Percentiles rank a stretch among this genome's conserved stretches.
These are phyloP conservation scores for Phytophthora quininea DNA, from an alignment of 352 stramenopile species.

Conservation along the genomic window DNA sequence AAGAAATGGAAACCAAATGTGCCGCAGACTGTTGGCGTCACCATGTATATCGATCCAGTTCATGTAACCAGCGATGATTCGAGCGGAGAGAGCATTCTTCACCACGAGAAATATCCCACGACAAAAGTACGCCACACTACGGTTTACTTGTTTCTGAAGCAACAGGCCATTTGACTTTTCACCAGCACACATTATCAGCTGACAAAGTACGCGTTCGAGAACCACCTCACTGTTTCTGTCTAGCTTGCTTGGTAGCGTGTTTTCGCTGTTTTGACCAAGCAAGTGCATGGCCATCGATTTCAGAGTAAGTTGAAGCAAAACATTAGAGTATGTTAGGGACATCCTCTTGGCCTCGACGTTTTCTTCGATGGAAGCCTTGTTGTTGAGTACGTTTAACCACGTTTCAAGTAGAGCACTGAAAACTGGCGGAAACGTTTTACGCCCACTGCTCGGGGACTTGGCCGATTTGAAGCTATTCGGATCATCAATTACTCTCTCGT, in stretches of 20 bases:
- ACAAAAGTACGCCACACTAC: slow-evolving; percentile 61
- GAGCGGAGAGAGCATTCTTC: slow-evolving; percentile 48
- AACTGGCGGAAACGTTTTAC: slow-evolving; percentile 29
- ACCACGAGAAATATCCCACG: slow-evolving; percentile 61
- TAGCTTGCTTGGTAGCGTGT: slow-evolving; percentile 19
- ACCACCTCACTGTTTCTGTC: slow-evolving; percentile 45
- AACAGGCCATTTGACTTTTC: slow-evolving; percentile 47
- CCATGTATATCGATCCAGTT: slow-evolving; percentile 43
- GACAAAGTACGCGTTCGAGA: slow-evolving; percentile 46
- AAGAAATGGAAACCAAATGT: slow-evolving; percentile 75
- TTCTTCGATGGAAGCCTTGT: slow-evolving; percentile 46
- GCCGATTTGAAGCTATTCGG: slow-evolving; percentile 8
- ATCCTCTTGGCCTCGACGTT: slow-evolving; percentile 47
- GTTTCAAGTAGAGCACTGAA: slow-evolving; percentile 53
- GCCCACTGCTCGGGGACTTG: slow-evolving; percentile 1
- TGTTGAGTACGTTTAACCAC: slow-evolving; percentile 60
- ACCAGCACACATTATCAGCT: slow-evolving; percentile 44
- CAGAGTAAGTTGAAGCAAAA: slow-evolving; percentile 66
- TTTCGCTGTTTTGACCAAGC: slow-evolving; percentile 16
- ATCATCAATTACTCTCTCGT: slow-evolving; percentile 48
- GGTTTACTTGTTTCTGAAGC: slow-evolving; percentile 73
- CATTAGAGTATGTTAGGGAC: slow-evolving; percentile 56
- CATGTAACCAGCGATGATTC: slow-evolving; percentile 50
- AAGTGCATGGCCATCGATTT: slow-evolving; percentile 69
- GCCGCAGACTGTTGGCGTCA: slow-evolving; percentile 61